Evolutionary conservation across 2,329 filamentous ascomycete genomes (phyloP).

Genomic region (Penicillium sp.): DNA sequence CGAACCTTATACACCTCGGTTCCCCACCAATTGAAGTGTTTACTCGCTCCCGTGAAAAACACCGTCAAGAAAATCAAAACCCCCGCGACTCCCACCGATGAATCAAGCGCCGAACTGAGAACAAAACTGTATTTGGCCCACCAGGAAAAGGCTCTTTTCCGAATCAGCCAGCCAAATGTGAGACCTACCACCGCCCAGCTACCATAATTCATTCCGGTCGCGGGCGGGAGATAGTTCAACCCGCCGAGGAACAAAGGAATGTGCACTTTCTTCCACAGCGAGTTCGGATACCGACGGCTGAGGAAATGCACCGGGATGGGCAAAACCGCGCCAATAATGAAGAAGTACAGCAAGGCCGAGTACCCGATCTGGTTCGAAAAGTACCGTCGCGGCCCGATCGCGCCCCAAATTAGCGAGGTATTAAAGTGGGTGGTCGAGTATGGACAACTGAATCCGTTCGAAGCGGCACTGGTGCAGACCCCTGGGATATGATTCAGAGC

Average conservation of each 20-base stretch:
- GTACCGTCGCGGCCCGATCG: too few relatives aligned
- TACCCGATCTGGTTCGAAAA: too few relatives aligned
- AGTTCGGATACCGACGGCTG: conserved; percentile 60
- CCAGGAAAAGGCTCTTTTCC: conserved; percentile 58
- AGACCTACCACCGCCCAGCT: conserved; percentile 42
- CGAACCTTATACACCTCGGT: conserved; percentile 21
- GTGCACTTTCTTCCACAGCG: conserved; percentile 62
- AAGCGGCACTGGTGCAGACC: too few relatives aligned
- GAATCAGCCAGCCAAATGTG: conserved; percentile 64
- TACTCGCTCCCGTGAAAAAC: conserved; percentile 25
- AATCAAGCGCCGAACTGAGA: conserved; percentile 65
- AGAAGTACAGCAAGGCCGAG: too few relatives aligned
- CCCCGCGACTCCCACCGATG: conserved; percentile 26
- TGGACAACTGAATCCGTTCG: too few relatives aligned
- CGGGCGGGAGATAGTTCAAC: conserved; percentile 62
- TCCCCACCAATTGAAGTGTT: conserved; percentile 27
- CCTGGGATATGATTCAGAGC: too few relatives aligned
- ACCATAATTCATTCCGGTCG: conserved; percentile 25
- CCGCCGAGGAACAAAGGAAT: conserved; percentile 65
- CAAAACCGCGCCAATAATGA: too few relatives aligned
- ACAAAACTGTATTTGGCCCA: conserved; percentile 63
- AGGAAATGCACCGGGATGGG: conserved; percentile 51
- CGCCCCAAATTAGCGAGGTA: too few relatives aligned
- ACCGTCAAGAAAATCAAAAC: conserved; percentile 30
- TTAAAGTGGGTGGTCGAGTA: too few relatives aligned